Conservation (phyloP, 176 grass and related monocot genomes). For the Cymbopogon citratus region DNA sequence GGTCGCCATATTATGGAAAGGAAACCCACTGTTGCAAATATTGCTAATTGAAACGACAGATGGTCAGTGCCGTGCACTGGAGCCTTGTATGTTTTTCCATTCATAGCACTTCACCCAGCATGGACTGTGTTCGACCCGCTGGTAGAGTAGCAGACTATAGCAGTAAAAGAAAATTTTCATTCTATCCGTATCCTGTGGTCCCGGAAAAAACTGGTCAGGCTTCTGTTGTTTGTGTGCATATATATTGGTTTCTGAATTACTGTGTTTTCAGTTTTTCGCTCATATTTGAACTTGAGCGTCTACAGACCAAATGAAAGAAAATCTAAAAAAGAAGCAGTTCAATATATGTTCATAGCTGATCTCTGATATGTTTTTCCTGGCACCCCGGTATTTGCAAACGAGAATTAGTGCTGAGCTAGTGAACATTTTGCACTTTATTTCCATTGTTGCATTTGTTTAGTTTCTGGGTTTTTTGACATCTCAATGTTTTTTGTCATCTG, state of each 20-base stretch:
- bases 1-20: background rate
- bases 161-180: background rate
- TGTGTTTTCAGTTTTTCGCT: background rate
- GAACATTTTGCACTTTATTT: slow-evolving; percentile 1
- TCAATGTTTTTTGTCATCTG: background rate
- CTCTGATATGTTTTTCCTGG: background rate
- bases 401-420: background rate
- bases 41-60: background rate
- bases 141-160: background rate
- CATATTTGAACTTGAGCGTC: background rate
- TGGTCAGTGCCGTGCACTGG: background rate
- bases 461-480: background rate
- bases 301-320: background rate
- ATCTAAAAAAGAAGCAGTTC: background rate
- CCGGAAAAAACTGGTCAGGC: background rate
- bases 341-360: background rate
- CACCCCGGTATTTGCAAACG: background rate
- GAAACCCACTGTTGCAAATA: background rate
- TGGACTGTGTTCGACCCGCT: background rate
- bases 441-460: background rate
- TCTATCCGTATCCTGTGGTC: background rate
- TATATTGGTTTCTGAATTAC: background rate
- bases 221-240: background rate
- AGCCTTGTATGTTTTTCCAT: background rate
- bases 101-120: background rate